phyloP scores from a whole-genome alignment of 2,329 filamentous ascomycete species.

The Teratosphaeria zuluensis region DNA sequence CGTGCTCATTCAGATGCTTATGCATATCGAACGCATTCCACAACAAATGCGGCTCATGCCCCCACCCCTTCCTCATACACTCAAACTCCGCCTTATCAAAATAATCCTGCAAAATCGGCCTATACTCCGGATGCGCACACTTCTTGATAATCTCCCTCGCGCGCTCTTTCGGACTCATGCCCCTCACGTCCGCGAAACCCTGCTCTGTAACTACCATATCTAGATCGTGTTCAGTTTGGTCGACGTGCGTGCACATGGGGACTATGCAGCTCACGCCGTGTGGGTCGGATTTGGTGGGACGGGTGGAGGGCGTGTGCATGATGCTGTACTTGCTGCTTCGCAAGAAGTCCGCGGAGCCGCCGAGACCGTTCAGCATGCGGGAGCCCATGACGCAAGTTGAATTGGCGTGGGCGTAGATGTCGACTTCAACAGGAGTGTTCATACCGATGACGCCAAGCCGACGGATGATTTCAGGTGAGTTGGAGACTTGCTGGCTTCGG shows the following conservation, averaged over 20 bases:
- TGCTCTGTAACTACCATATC: conserved; percentile 75
- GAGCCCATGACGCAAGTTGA: conserved; percentile 80
- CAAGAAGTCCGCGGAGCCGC: conserved; percentile 74
- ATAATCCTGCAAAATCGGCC: conserved; percentile 72
- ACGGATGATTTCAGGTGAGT: conserved; percentile 83
- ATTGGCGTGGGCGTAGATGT: conserved; percentile 92
- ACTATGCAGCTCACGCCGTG: conserved; percentile 78
- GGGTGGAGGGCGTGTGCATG: conserved; percentile 82
- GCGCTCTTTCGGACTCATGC: conserved; percentile 67
- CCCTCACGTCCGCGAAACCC: conserved; percentile 76
- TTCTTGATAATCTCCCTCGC: conserved; percentile 79
- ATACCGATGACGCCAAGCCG: conserved; percentile 82
- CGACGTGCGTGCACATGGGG: conserved; percentile 86
- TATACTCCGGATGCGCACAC: conserved; percentile 77
- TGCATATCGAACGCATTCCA: conserved; percentile 88
- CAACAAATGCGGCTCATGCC: conserved; percentile 79
- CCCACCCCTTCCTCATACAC: conserved; percentile 77
- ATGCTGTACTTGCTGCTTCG: conserved; percentile 73
- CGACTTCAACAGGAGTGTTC: conserved; percentile 91
- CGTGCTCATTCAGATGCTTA: conserved; percentile 68
- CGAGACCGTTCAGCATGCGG: conserved; percentile 78
- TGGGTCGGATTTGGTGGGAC: conserved; percentile 73
- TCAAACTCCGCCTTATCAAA: conserved; percentile 79
- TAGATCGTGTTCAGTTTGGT: conserved; percentile 88
- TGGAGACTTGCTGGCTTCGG: conserved; percentile 78